Percentiles rank a stretch among this genome's conserved stretches.
Evolutionary conservation across 75 land plant species (phyloP).

Genomic region (Picea sitchensis): DNA sequence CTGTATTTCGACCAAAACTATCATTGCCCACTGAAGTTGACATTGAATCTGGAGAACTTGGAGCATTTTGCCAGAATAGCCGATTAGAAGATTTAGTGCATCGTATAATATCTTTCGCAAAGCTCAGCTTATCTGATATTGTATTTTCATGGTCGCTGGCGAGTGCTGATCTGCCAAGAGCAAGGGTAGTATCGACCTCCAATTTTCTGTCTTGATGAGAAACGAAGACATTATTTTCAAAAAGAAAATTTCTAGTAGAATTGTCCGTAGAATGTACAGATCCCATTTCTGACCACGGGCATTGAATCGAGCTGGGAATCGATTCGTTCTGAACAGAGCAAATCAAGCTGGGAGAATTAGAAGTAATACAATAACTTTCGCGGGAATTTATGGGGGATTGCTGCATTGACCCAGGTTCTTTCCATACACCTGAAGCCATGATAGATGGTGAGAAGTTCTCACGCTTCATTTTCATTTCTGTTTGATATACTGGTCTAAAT

Average conservation of each 20-base stretch:
- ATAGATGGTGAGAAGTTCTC: too few species aligned
- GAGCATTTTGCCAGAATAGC: neutral
- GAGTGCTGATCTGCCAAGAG: neutral
- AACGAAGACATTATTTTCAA: neutral
- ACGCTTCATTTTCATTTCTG: too few species aligned
- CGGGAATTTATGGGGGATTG: neutral
- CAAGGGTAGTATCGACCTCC: slow-evolving; percentile 7
- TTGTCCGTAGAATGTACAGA: neutral
- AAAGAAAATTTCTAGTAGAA: neutral
- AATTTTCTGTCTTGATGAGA: neutral
- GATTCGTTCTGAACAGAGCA: too few species aligned
- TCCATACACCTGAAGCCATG: too few species aligned
- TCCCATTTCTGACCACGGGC: neutral
- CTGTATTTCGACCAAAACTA: neutral
- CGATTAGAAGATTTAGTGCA: neutral
- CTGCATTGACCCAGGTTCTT: neutral
- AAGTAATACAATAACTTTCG: neutral
- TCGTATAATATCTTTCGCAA: neutral
- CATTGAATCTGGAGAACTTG: neutral
- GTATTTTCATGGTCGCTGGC: neutral
- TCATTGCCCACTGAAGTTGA: neutral
- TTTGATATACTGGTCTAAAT: neutral
- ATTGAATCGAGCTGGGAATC: too few species aligned
- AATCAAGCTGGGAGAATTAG: too few species aligned
- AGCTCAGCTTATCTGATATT: neutral